A percentile compares a stretch with the other conserved stretches of the same genome.
Conservation (phyloP, 2,329 filamentous ascomycete species). For the Sclerotinia spermophila region DNA sequence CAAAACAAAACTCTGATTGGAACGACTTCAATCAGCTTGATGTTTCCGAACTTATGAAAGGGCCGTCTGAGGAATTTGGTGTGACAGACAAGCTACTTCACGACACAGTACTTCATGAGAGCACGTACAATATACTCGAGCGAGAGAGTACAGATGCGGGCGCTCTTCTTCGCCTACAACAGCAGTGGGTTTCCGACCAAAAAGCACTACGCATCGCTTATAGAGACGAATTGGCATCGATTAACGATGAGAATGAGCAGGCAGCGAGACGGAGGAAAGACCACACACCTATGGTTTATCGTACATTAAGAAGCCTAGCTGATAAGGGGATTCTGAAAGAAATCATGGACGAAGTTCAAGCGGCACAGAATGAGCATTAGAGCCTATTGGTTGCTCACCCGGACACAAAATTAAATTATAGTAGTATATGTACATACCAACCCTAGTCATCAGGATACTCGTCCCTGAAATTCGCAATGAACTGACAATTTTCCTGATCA, state of each 20-base stretch:
- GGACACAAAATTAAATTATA: neutral
- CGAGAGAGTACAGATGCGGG: slow-evolving; percentile 20
- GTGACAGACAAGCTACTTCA: slow-evolving; percentile 27
- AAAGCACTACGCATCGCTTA: slow-evolving; percentile 45
- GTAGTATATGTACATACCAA: slow-evolving; percentile 8
- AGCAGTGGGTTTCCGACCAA: slow-evolving; percentile 43
- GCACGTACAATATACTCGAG: slow-evolving; percentile 20
- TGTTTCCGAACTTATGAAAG: slow-evolving; percentile 14
- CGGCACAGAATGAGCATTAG: neutral
- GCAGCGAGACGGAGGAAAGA: slow-evolving; percentile 59
- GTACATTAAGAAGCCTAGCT: slow-evolving; percentile 66
- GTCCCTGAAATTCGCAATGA: slow-evolving; percentile 79
- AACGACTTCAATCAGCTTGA: slow-evolving; percentile 34
- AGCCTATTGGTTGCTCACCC: neutral
- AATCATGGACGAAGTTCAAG: slow-evolving; percentile 30
- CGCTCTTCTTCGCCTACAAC: slow-evolving; percentile 40
- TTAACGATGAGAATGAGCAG: slow-evolving; percentile 49
- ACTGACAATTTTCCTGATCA: slow-evolving; percentile 61
- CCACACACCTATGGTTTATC: slow-evolving; percentile 64
- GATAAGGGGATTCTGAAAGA: slow-evolving; percentile 58
- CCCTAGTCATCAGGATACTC: slow-evolving; percentile 79
- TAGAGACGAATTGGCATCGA: slow-evolving; percentile 45
- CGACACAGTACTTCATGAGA: slow-evolving; percentile 8
- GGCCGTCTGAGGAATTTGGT: slow-evolving; percentile 21
- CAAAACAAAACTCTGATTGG: slow-evolving; percentile 43